Evolutionary conservation across 306 rosid species (phyloP).

Genomic region (Malus fusca): DNA sequence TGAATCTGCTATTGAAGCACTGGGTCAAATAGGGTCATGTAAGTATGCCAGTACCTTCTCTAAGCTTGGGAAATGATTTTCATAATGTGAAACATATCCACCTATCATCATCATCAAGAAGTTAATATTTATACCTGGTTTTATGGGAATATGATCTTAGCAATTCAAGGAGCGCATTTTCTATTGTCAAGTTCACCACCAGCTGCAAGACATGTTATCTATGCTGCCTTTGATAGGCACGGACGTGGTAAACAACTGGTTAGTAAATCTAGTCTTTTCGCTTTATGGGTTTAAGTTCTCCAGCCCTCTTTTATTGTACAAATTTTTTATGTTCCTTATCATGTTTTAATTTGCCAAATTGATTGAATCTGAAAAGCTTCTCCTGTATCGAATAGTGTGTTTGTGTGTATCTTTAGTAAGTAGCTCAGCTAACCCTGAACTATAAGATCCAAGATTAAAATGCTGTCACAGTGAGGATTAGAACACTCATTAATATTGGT

Average conservation of each 20-base stretch:
- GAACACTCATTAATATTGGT: too few species aligned
- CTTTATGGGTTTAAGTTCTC: not conserved
- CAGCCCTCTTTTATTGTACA: not conserved
- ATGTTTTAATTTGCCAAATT: not conserved
- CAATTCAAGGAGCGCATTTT: conserved; percentile 53
- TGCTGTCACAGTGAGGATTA: too few species aligned
- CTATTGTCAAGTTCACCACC: conserved; percentile 57
- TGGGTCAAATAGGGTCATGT: conserved; percentile 89
- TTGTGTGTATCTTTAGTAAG: too few species aligned
- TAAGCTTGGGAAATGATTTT: not conserved
- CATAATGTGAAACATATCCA: not conserved
- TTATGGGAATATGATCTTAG: conserved; percentile 32
- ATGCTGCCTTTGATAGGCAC: conserved; percentile 69
- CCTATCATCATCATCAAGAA: not conserved
- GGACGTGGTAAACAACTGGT: conserved; percentile 88
- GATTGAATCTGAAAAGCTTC: not conserved
- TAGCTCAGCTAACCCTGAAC: too few species aligned
- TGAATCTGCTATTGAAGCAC: conserved; percentile 85
- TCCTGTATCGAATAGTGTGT: not conserved
- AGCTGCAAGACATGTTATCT: conserved; percentile 61
- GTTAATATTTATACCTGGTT: conserved; percentile 2
- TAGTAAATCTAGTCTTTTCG: conserved; percentile 15
- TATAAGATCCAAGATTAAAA: too few species aligned
- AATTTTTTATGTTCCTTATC: not conserved
- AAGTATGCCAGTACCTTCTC: conserved; percentile 34